A percentile compares a stretch with the other conserved stretches of the same genome.
phyloP scores from a whole-genome alignment of 2,329 filamentous ascomycete species.

The Xylaria sp. region DNA sequence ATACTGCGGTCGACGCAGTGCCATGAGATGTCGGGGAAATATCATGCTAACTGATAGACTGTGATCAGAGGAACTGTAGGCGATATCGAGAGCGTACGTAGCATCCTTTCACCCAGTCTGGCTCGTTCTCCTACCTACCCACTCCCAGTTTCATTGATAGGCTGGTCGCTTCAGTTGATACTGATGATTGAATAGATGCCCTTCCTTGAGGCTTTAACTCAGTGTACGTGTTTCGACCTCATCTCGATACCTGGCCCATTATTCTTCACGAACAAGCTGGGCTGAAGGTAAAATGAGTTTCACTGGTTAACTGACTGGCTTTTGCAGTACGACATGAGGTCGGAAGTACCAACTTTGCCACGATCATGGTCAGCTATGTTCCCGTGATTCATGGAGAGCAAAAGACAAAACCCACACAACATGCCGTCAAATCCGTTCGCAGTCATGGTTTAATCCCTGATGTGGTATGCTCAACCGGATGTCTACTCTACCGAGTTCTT shows the following conservation, averaged over 20 bases:
- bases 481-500: slow-evolving; percentile 22
- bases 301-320: neutral
- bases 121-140: neutral
- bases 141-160: neutral
- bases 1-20: neutral
- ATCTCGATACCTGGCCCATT: too few species aligned
- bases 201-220: slow-evolving; percentile 87
- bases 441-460: slow-evolving; percentile 81
- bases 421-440: slow-evolving; percentile 84
- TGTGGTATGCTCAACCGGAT: slow-evolving; percentile 60
- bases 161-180: slow-evolving; percentile 56
- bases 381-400: slow-evolving; percentile 78
- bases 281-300: neutral
- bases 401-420: slow-evolving; percentile 97
- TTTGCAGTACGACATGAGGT: slow-evolving; percentile 71
- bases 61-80: slow-evolving; percentile 41
- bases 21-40: neutral
- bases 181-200: slow-evolving; percentile 85
- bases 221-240: slow-evolving; percentile 54
- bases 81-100: slow-evolving; percentile 43
- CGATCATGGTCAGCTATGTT: slow-evolving; percentile 90
- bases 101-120: neutral
- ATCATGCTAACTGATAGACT: slow-evolving; percentile 9
- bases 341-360: slow-evolving; percentile 83
- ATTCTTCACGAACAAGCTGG: too few species aligned